Conservation (phyloP, 768 basidiomycete genomes). For the Lactifluus pinguis region DNA sequence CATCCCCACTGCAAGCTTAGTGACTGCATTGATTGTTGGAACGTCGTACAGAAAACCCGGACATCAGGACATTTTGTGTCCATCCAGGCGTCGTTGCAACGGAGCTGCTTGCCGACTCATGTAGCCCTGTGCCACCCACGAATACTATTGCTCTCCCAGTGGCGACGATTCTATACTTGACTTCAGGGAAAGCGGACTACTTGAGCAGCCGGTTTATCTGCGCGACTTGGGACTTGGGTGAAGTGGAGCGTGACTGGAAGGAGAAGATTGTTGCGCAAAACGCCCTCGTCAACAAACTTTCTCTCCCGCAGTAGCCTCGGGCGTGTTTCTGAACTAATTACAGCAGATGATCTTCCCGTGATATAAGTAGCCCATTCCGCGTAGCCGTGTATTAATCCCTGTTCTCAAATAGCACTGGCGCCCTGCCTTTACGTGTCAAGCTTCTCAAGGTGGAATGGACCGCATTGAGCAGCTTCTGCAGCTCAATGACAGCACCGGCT, state of each 20-base stretch:
- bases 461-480: no score
- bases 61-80: not conserved
- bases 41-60: not conserved
- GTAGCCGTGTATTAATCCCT: no score
- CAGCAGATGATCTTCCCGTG: no score
- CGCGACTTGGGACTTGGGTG: not conserved
- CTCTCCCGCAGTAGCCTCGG: not conserved
- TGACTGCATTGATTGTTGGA: not conserved
- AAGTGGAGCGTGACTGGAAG: not conserved
- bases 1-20: no score
- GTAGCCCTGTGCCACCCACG: not conserved
- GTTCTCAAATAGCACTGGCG: no score
- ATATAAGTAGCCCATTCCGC: no score
- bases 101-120: not conserved
- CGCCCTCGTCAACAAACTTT: no score
- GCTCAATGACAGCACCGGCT: no score
- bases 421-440: no score
- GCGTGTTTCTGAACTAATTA: no score
- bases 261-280: not conserved
- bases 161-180: not conserved
- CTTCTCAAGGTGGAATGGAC: no score
- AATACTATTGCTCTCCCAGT: not conserved
- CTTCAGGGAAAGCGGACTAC: not conserved
- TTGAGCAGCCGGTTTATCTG: not conserved
- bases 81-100: not conserved